Evolutionary conservation across 139 green algal genomes (phyloP).

Genomic region (Chlorella sp.): DNA sequence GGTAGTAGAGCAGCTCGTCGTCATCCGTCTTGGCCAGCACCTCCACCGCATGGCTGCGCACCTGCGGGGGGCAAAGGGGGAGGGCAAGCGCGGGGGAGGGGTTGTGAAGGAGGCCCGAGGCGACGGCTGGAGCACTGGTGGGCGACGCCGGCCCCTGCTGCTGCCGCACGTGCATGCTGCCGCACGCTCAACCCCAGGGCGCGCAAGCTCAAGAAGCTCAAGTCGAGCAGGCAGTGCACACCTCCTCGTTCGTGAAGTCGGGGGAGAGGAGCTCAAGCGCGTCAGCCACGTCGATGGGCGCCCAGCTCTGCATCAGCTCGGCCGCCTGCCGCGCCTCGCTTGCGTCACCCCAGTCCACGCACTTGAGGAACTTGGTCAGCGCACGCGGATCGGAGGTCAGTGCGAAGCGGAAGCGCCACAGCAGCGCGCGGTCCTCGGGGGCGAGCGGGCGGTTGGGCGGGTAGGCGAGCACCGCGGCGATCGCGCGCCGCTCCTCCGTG

Average conservation of each 20-base stretch:
- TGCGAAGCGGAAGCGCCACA: conserved; percentile 89
- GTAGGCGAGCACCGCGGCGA: conserved; percentile 50
- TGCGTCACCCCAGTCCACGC: conserved; percentile 93
- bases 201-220: too few species aligned
- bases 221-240: too few species aligned
- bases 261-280: conserved; percentile 95
- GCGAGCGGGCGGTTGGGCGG: conserved; percentile 65
- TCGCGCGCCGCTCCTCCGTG: conserved; percentile 63
- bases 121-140: too few species aligned
- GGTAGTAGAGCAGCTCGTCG: conserved; percentile 88
- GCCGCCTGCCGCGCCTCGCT: conserved; percentile 73
- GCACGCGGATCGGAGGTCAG: conserved; percentile 75
- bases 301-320: conserved; percentile 89
- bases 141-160: too few species aligned
- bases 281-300: conserved; percentile 78
- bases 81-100: neutral
- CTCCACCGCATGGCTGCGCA: conserved; percentile 72
- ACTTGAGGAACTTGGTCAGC: conserved; percentile 71
- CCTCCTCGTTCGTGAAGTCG: conserved; percentile 76
- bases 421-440: conserved; percentile 62
- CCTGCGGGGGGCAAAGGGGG: conserved; percentile 35
- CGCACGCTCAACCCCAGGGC: too few species aligned
- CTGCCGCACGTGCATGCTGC: too few species aligned
- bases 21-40: conserved; percentile 73
- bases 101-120: too few species aligned